Evolutionary conservation across 2,329 filamentous ascomycete genomes (phyloP).

Genomic region (Monilinia polystroma): DNA sequence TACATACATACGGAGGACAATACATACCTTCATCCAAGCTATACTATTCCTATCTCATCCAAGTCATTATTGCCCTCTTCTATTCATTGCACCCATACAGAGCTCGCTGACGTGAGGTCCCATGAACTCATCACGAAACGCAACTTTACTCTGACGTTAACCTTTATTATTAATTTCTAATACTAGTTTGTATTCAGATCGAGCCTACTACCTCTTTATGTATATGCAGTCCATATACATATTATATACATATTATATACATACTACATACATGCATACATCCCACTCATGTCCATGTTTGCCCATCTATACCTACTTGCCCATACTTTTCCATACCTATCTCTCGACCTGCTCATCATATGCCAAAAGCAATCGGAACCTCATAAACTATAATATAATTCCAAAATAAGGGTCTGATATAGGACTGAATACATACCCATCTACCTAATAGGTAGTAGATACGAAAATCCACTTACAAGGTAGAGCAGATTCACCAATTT

Average conservation of each 20-base stretch:
- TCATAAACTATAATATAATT: background rate
- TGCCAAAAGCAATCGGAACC: background rate
- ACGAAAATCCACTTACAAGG: no score
- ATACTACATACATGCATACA: background rate
- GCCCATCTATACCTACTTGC: no score
- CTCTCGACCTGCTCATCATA: background rate
- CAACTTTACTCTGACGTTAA: no score
- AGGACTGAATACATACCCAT: no score
- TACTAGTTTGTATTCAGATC: no score
- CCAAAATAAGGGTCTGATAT: no score
- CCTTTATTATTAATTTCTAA: no score
- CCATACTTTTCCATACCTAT: no score
- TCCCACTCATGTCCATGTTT: background rate
- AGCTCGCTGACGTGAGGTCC: conserved; percentile 13
- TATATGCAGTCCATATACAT: background rate
- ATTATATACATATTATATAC: no score
- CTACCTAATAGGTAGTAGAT: no score
- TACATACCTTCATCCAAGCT: background rate
- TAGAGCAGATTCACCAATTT: no score
- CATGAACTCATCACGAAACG: background rate
- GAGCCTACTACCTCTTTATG: background rate
- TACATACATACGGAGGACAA: no score
- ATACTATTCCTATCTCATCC: conserved; percentile 1
- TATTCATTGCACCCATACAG: background rate
- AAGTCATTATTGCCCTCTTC: background rate